Evolutionary conservation across 2,329 filamentous ascomycete species (phyloP).

Genomic region (Fusarium musae): DNA sequence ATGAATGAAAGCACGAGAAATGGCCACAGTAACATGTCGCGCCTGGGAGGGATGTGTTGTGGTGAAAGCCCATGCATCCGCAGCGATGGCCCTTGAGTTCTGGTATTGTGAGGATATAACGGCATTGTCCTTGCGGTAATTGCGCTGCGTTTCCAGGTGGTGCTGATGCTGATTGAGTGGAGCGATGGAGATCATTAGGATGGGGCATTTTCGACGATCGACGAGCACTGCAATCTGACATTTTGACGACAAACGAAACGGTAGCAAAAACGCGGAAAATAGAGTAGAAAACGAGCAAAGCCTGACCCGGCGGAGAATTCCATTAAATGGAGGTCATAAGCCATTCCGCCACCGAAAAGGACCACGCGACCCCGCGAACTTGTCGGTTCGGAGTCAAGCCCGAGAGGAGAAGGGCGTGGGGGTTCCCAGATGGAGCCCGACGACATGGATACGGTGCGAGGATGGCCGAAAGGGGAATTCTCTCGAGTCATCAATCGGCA

Average conservation of each 20-base stretch:
- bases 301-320: neutral
- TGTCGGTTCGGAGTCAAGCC: constrained; percentile 1
- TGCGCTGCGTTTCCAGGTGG: constrained; percentile 6
- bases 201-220: neutral
- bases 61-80: constrained; percentile 24
- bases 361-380: constrained; percentile 16
- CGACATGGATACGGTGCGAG: neutral
- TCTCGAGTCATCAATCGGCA: constrained; percentile 12
- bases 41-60: constrained; percentile 8
- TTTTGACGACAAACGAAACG: neutral
- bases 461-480: neutral
- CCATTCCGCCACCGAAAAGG: neutral
- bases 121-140: constrained; percentile 20
- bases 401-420: constrained; percentile 16
- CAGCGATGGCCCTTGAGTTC: constrained; percentile 20
- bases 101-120: constrained; percentile 22
- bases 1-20: constrained; percentile 24
- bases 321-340: neutral
- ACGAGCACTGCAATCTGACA: neutral
- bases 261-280: neutral
- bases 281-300: rapidly evolving
- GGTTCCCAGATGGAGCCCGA: constrained; percentile 4
- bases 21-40: constrained; percentile 20
- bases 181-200: neutral
- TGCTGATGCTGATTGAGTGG: constrained; percentile 22